phyloP scores from a whole-genome alignment of 352 stramenopile species.

The Pythium sukuiense region DNA sequence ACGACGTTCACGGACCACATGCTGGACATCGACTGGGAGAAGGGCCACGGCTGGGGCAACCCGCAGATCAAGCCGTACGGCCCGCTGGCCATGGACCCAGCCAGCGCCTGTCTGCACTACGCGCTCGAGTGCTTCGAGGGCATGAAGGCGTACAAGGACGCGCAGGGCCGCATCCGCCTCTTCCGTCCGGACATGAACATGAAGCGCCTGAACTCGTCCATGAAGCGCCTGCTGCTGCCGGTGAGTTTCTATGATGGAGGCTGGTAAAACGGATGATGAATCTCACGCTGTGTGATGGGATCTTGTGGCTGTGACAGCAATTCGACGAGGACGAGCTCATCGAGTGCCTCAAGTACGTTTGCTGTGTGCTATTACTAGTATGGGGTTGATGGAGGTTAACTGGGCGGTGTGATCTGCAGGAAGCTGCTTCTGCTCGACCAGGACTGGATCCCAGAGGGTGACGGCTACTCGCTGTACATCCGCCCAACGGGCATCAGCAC shows the following conservation, averaged over 20 bases:
- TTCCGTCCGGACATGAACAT: conserved; percentile 98
- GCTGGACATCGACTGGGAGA: conserved; percentile 93
- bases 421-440: conserved; percentile 81
- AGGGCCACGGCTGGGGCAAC: conserved; percentile 79
- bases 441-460: conserved; percentile 93
- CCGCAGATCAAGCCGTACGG: conserved; percentile 92
- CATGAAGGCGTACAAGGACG: conserved; percentile 93
- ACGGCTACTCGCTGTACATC: conserved; percentile 97
- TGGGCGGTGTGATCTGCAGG: conserved; percentile 29
- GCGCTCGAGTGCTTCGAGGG: conserved; percentile 95
- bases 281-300: neutral
- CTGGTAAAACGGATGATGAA: too few species aligned
- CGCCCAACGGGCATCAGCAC: conserved; percentile 94
- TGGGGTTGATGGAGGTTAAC: neutral
- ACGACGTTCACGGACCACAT: conserved; percentile 97
- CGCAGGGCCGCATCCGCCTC: conserved; percentile 85
- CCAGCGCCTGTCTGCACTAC: conserved; percentile 94
- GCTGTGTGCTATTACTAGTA: neutral
- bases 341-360: conserved; percentile 86
- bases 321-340: conserved; percentile 92
- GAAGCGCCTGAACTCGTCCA: conserved; percentile 93
- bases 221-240: conserved; percentile 90
- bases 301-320: conserved; percentile 20
- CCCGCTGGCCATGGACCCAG: conserved; percentile 91
- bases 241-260: conserved; percentile 25